Conservation (phyloP, 2,329 filamentous ascomycete genomes). For the Sporothrix pseudoabietina region DNA sequence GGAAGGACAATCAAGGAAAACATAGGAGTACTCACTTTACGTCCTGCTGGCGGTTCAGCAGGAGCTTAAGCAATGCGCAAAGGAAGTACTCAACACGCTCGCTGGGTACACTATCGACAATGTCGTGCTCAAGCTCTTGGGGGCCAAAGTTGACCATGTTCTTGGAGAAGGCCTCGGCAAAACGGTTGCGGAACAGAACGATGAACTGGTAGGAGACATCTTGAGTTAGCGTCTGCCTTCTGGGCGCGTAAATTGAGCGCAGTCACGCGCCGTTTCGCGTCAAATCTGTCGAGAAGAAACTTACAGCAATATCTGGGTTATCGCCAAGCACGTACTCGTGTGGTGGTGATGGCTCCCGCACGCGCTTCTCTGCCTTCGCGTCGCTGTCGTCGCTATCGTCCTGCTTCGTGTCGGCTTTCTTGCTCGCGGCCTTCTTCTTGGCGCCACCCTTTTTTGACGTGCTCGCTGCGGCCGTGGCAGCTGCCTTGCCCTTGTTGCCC, state of each 20-base stretch:
- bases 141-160: constrained; percentile 88
- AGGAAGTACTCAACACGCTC: constrained; percentile 85
- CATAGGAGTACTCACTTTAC: constrained; percentile 74
- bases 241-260: constrained; percentile 34
- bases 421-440: constrained; percentile 9
- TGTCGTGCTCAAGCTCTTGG: constrained; percentile 88
- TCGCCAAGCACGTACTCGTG: constrained; percentile 90
- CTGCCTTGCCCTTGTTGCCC: constrained; percentile 33
- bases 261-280: constrained; percentile 59
- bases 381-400: constrained; percentile 54
- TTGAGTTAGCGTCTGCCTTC: constrained; percentile 39
- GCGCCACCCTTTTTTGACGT: constrained; percentile 15
- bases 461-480: constrained; percentile 42
- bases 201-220: constrained; percentile 69
- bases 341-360: constrained; percentile 73
- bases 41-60: constrained; percentile 97
- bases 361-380: constrained; percentile 73
- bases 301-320: constrained; percentile 87
- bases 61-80: constrained; percentile 82
- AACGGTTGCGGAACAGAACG: constrained; percentile 95
- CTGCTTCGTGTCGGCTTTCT: constrained; percentile 10
- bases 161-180: constrained; percentile 84
- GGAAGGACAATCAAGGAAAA: constrained; percentile 44
- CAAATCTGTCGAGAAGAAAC: constrained; percentile 48
- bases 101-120: constrained; percentile 75